Conservation (phyloP, 208 protist species). For the Kentomonas sorsogonicus region DNA sequence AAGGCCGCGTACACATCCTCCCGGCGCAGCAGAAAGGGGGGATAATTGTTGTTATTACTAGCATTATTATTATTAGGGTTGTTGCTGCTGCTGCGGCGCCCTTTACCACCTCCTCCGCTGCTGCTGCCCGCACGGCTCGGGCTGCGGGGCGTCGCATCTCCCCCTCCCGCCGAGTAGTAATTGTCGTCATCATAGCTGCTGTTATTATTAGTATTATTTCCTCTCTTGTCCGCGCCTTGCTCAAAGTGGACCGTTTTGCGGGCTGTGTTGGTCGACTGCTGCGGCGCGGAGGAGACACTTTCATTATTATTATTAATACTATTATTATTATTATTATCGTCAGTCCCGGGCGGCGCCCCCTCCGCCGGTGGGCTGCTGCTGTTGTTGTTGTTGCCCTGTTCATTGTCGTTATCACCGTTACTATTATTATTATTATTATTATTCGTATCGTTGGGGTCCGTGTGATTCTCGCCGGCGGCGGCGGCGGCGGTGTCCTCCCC, state of each 20-base stretch:
- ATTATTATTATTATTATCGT: neutral
- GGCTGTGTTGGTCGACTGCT: too few relatives aligned
- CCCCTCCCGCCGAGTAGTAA: neutral
- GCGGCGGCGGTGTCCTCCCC: too few relatives aligned
- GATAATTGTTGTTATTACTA: neutral
- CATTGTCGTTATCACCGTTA: too few relatives aligned
- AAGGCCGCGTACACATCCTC: constrained; percentile 90
- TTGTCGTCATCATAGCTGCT: neutral
- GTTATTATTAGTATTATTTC: neutral
- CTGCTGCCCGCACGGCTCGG: neutral
- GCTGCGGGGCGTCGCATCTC: too few relatives aligned
- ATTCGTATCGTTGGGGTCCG: too few relatives aligned
- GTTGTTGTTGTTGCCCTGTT: too few relatives aligned
- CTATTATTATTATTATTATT: too few relatives aligned
- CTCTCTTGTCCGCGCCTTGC: neutral
- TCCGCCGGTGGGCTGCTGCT: too few relatives aligned
- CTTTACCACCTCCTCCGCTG: neutral
- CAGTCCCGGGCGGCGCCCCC: neutral
- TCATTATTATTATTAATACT: neutral
- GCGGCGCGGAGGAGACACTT: neutral
- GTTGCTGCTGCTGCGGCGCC: constrained; percentile 8
- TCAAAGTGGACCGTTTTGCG: neutral
- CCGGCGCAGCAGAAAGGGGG: constrained; percentile 45
- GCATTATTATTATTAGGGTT: neutral
- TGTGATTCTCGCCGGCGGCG: too few relatives aligned